These are phyloP conservation scores for Limtongia smithiae DNA, from an alignment of 805 yeast genomes.

Conservation along the genomic window DNA sequence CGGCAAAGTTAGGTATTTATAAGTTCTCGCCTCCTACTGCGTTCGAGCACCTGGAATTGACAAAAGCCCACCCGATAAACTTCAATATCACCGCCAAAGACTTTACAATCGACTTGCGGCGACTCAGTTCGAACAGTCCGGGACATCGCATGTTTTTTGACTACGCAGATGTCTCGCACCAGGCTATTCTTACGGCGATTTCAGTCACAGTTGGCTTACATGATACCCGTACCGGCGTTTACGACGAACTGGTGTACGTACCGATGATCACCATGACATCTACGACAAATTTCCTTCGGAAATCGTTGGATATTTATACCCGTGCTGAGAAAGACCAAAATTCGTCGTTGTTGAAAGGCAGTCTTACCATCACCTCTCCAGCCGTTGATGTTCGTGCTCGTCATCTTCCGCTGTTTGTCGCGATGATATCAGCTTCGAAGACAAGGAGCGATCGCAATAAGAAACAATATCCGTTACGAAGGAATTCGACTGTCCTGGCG, in stretches of 20 bases:
- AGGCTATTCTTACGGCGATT: constrained; percentile 37
- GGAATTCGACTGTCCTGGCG: neutral
- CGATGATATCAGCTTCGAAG: constrained; percentile 8
- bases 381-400: constrained; percentile 39
- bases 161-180: constrained; percentile 40
- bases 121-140: constrained; percentile 41
- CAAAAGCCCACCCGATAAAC: constrained; percentile 4
- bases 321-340: constrained; percentile 31
- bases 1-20: constrained; percentile 35
- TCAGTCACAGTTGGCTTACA: constrained; percentile 39
- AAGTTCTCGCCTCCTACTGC: constrained; percentile 30
- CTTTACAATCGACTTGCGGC: constrained; percentile 38
- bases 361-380: constrained; percentile 38
- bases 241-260: constrained; percentile 40
- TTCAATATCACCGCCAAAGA: constrained; percentile 35
- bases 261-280: constrained; percentile 39
- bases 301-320: constrained; percentile 36
- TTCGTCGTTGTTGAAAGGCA: constrained; percentile 34
- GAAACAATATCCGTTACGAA: neutral
- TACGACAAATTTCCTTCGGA: constrained; percentile 38
- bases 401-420: constrained; percentile 37
- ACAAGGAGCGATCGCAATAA: constrained; percentile 12
- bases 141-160: constrained; percentile 41
- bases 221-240: constrained; percentile 27
- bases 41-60: neutral